These are phyloP conservation scores for Lactarius evosmus DNA, from an alignment of 768 basidiomycete genomes.

Conservation along the genomic window DNA sequence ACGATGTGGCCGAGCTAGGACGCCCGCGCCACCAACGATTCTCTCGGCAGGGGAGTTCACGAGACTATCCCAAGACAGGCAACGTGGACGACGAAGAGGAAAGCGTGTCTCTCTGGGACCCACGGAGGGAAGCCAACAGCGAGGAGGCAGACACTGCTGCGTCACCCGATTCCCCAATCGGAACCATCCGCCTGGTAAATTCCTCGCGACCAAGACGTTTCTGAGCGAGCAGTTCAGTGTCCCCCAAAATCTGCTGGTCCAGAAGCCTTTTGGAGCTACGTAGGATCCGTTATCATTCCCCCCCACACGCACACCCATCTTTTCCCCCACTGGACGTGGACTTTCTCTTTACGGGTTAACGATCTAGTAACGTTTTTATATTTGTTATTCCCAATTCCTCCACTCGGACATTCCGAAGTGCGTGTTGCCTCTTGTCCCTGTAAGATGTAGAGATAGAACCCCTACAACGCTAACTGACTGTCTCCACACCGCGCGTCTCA, in stretches of 20 bases:
- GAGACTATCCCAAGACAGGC: conserved; percentile 40
- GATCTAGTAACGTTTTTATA: conserved; percentile 19
- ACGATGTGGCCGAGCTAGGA: background rate
- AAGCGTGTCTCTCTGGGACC: conserved; percentile 49
- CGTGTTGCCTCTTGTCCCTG: background rate
- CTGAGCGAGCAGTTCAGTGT: background rate
- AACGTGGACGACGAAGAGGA: conserved; percentile 54
- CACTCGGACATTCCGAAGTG: conserved; percentile 7
- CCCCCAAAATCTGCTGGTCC: background rate
- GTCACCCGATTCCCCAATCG: conserved; percentile 15
- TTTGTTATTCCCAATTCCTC: background rate
- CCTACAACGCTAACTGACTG: conserved; percentile 12
- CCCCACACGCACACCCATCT: background rate
- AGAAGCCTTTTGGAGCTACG: background rate
- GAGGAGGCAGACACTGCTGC: conserved; percentile 4
- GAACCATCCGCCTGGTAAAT: conserved; percentile 25
- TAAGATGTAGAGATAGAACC: conserved; percentile 22
- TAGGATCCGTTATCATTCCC: background rate
- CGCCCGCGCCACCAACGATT: conserved; percentile 32
- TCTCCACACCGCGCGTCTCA: conserved; percentile 1
- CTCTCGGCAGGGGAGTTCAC: conserved; percentile 43
- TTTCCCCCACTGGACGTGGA: background rate
- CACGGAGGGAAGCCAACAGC: background rate
- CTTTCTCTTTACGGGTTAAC: conserved; percentile 8
- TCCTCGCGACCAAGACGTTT: conserved; percentile 9